phyloP scores from a whole-genome alignment of 345 rosid genomes.

The Luvunga scandens region DNA sequence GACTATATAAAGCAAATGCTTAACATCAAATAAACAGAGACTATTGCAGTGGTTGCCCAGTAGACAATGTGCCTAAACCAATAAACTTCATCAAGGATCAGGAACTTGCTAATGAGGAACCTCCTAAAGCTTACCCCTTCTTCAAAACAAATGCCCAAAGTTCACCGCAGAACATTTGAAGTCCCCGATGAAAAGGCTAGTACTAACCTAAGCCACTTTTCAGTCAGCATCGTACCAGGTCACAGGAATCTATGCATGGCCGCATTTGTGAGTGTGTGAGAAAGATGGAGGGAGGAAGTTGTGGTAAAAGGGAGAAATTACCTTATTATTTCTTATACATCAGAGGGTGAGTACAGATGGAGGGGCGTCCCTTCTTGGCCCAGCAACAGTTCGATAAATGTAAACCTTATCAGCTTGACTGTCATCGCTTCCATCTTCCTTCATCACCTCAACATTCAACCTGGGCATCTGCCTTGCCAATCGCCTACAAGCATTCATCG shows the following conservation, averaged over 20 bases:
- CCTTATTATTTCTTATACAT: constrained; percentile 15
- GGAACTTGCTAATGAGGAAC: too few relatives aligned
- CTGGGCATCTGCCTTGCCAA: constrained; percentile 67
- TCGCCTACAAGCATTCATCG: constrained; percentile 52
- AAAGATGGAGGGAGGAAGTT: background rate
- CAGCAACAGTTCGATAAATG: constrained; percentile 64
- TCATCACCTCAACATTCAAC: constrained; percentile 72
- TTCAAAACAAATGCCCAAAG: background rate
- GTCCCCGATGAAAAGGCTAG: background rate
- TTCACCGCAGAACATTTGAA: background rate
- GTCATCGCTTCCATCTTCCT: constrained; percentile 58
- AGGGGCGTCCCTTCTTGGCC: constrained; percentile 70
- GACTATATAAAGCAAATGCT: background rate
- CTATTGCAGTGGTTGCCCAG: background rate
- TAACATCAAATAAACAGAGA: background rate
- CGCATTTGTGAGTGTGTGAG: background rate
- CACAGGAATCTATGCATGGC: background rate
- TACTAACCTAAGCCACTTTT: background rate
- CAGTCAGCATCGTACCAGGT: background rate
- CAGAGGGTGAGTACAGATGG: constrained; percentile 57
- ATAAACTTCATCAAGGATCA: too few relatives aligned
- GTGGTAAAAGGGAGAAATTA: constrained; percentile 16
- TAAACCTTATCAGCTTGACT: constrained; percentile 54
- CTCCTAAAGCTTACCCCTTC: background rate
- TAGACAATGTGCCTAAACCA: background rate